These are phyloP conservation scores for Amaranthus tricolor DNA, from an alignment of 179 eudicot species.

Conservation along the genomic window DNA sequence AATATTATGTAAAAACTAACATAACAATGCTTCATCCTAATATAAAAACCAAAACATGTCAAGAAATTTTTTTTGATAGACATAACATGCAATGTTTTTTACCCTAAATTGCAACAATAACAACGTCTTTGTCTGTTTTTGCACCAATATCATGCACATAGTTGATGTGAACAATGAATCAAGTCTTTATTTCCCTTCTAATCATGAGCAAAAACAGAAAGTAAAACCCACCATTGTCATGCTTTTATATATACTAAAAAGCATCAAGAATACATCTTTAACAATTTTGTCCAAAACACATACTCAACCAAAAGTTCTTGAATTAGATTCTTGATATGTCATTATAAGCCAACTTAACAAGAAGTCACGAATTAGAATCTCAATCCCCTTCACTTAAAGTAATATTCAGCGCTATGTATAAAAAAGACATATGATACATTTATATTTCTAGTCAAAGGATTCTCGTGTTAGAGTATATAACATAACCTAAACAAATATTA, in stretches of 20 bases:
- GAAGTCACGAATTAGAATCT: too few relatives aligned
- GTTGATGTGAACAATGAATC: constrained; percentile 20
- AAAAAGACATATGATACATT: too few relatives aligned
- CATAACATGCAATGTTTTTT: constrained; percentile 28
- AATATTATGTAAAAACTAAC: background rate
- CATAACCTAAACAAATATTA: too few relatives aligned
- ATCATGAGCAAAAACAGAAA: constrained; percentile 18
- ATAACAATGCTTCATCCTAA: background rate
- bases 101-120: constrained; percentile 17
- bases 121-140: constrained; percentile 1
- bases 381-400: too few relatives aligned
- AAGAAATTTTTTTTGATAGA: constrained; percentile 16
- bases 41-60: constrained; percentile 19
- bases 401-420: too few relatives aligned
- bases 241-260: constrained; percentile 10
- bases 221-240: background rate
- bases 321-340: too few relatives aligned
- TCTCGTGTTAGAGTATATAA: too few relatives aligned
- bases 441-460: too few relatives aligned
- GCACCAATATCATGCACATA: constrained; percentile 6
- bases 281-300: background rate
- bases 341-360: too few relatives aligned
- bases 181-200: constrained; percentile 4
- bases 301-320: too few relatives aligned
- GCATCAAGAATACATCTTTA: constrained; percentile 13